Evolutionary conservation across 108 stramenopile genomes (phyloP), one percentile per base, ranked within the genome.

Genomic region (Skeletonema tropicum): DNA sequence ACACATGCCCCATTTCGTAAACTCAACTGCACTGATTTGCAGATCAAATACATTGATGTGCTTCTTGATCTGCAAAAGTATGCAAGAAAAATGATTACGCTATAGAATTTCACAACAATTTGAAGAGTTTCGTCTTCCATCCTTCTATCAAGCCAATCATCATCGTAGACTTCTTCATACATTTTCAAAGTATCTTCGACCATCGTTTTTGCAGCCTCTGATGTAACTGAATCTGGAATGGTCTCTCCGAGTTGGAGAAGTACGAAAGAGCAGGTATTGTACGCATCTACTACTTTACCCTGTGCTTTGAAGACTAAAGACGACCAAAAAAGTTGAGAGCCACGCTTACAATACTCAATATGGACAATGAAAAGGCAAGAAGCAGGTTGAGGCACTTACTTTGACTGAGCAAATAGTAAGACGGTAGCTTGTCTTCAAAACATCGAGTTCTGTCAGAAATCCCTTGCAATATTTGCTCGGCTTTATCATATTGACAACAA

Each of bases 261-360:
- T 3, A 21, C 19, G 3, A 5, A 29, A 32, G 13, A 3, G 59
- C 59, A 60, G 3, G 59, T 60, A 5, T n/a, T 6, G 59, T 60
- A 60, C 0, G 59, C 59, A 21, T 6, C 59, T 0, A 6, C 6
- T 14, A 5, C 5, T 6, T 59, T 33, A 19, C 59, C 58, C 26
- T 57, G 12, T 70, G 15, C 35, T 80, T 68, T 17, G 63, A 69
- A 12, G 63, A 39, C 71, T 71, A 39, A 30, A 57, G 21, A 38
- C 6, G 36, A 9, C 10, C 38, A 11, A n/a, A n/a, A n/a, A n/a
- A n/a, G n/a, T n/a, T n/a, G n/a, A n/a, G n/a, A n/a, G n/a, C n/a
- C n/a, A n/a, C n/a, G n/a, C n/a, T n/a, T n/a, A n/a, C n/a, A n/a
- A n/a, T n/a, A n/a, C n/a, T n/a, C n/a, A n/a, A n/a, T n/a, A n/a